Conservation (phyloP, 768 basidiomycete genomes). For the Boletus vermiculosoides region DNA sequence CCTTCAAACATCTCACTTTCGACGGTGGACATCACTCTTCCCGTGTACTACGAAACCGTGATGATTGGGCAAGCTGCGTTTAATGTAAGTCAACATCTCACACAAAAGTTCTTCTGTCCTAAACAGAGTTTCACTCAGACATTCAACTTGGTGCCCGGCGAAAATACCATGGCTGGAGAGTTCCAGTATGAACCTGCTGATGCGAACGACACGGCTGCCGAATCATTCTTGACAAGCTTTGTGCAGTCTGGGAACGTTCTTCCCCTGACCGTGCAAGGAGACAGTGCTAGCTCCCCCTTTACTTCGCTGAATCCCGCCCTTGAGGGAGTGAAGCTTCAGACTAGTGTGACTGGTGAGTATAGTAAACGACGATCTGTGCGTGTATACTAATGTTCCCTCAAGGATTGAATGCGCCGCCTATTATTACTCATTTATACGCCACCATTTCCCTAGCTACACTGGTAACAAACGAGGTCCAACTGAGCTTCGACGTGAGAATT, state of each 20-base stretch:
- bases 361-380: neutral
- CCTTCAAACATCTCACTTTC: constrained; percentile 66
- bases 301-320: constrained; percentile 55
- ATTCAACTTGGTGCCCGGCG: constrained; percentile 58
- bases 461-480: constrained; percentile 46
- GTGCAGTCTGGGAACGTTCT: constrained; percentile 51
- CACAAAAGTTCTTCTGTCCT: neutral
- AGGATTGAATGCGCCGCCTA: constrained; percentile 50
- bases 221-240: constrained; percentile 60
- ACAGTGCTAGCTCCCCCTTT: constrained; percentile 59
- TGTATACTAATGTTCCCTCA: neutral
- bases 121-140: constrained; percentile 34
- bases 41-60: constrained; percentile 54
- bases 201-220: constrained; percentile 63
- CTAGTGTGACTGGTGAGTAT: constrained; percentile 46
- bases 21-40: constrained; percentile 56
- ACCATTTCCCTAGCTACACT: constrained; percentile 51
- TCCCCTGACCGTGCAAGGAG: constrained; percentile 58
- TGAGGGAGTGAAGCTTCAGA: constrained; percentile 48
- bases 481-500: constrained; percentile 55
- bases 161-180: constrained; percentile 51
- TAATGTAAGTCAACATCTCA: constrained; percentile 38
- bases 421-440: constrained; percentile 58
- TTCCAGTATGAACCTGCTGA: constrained; percentile 68
- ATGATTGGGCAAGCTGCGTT: constrained; percentile 60